A percentile compares a stretch with the other conserved stretches of the same genome.
phyloP scores from a whole-genome alignment of 352 stramenopile species.

The Globisporangium iwayamae region DNA sequence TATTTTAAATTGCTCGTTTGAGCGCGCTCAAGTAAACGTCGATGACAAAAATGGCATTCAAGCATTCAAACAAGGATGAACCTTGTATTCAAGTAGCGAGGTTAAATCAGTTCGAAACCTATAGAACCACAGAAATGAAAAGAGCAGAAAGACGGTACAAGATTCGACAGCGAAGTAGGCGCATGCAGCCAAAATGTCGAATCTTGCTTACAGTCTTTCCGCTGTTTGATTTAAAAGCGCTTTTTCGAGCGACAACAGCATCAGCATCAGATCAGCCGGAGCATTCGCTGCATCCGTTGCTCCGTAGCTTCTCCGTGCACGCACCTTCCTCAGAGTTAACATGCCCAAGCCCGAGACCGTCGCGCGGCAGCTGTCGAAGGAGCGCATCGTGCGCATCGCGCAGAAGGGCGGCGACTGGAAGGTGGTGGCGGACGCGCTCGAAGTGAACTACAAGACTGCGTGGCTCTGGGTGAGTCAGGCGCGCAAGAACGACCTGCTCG shows the following conservation, averaged over 20 bases:
- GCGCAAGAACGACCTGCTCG: slow-evolving; percentile 19
- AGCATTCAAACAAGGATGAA: too few relatives aligned
- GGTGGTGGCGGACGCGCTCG: slow-evolving; percentile 16
- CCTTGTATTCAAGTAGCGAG: too few relatives aligned
- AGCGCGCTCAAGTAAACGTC: too few relatives aligned
- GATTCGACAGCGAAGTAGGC: background rate
- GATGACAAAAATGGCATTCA: too few relatives aligned
- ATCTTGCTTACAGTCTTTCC: slow-evolving; percentile 3
- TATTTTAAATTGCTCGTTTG: too few relatives aligned
- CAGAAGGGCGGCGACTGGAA: slow-evolving; percentile 22
- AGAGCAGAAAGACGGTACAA: background rate
- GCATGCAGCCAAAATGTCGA: too few relatives aligned
- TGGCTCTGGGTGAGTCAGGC: slow-evolving; percentile 22
- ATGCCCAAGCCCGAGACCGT: slow-evolving; percentile 22
- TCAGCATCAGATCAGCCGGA: background rate
- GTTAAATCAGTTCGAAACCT: slow-evolving; percentile 9
- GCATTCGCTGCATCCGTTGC: too few relatives aligned
- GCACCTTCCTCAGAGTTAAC: background rate
- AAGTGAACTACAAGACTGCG: slow-evolving; percentile 23
- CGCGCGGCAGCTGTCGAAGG: slow-evolving; percentile 17
- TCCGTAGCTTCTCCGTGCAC: background rate
- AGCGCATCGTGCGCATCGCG: slow-evolving; percentile 20
- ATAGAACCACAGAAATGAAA: background rate
- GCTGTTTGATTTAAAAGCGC: background rate
- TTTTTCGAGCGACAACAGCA: background rate